A percentile compares a stretch with the other conserved stretches of the same genome.
These are phyloP conservation scores for Sarocladium brachiariae DNA, from an alignment of 2,329 filamentous ascomycete species.

Conservation along the genomic window DNA sequence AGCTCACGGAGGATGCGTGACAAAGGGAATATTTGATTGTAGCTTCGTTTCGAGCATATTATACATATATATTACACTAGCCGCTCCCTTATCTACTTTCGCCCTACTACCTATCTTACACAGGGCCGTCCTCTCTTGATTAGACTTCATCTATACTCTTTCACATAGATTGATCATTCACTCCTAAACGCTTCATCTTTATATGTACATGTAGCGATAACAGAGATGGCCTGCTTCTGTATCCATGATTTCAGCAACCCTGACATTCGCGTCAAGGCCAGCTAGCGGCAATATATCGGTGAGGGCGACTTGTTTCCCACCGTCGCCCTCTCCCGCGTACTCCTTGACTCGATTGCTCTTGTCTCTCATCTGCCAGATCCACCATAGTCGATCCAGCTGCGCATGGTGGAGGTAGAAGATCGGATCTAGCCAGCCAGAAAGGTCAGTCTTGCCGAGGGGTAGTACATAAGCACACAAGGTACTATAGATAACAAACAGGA, in stretches of 20 bases:
- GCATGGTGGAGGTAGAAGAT: conserved; percentile 18
- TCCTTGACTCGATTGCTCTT: conserved; percentile 7
- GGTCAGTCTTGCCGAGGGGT: background rate
- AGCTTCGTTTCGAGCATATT: too few species aligned
- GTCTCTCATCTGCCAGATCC: conserved; percentile 15
- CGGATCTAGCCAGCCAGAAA: conserved; percentile 14
- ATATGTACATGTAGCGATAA: conserved; percentile 14
- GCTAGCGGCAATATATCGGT: conserved; percentile 12
- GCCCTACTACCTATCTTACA: too few species aligned
- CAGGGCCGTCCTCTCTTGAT: too few species aligned
- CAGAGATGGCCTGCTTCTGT: conserved; percentile 9
- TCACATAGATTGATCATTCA: too few species aligned
- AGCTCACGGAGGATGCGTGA: too few species aligned
- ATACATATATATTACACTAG: too few species aligned
- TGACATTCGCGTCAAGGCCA: conserved; percentile 12
- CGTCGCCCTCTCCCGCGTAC: conserved; percentile 12
- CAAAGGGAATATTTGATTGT: too few species aligned
- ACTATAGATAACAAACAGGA: too few species aligned
- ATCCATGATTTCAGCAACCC: conserved; percentile 13
- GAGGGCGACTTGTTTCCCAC: conserved; percentile 12
- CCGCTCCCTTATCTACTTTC: too few species aligned
- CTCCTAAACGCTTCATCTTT: background rate
- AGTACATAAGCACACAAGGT: too few species aligned
- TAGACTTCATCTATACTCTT: too few species aligned
- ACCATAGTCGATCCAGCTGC: conserved; percentile 17